phyloP scores from a whole-genome alignment of 2,329 filamentous ascomycete genomes.

The Neophaeococcomyces mojaviensis region DNA sequence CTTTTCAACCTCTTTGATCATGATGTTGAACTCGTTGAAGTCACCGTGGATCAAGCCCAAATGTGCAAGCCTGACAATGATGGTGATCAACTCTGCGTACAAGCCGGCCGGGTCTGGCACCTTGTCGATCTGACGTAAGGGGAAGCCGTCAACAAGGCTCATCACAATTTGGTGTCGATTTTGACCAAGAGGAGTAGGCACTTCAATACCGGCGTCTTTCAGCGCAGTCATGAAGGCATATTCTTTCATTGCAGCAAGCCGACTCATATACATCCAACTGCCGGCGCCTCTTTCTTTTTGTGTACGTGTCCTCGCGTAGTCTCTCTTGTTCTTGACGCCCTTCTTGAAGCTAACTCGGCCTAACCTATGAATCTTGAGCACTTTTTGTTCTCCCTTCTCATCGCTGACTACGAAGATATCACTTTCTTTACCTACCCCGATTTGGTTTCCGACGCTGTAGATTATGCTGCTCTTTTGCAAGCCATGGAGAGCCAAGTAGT shows the following conservation, averaged over 20 bases:
- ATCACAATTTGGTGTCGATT: constrained; percentile 95
- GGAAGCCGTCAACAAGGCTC: constrained; percentile 86
- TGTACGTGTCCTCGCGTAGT: constrained; percentile 70
- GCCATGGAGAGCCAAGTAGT: constrained; percentile 92
- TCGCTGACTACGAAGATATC: constrained; percentile 93
- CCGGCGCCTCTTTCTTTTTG: constrained; percentile 47
- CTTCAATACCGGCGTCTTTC: constrained; percentile 73
- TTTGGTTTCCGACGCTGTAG: constrained; percentile 88
- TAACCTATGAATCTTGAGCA: constrained; percentile 92
- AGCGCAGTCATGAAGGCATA: constrained; percentile 90
- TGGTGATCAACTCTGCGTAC: constrained; percentile 81
- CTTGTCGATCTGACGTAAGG: constrained; percentile 76
- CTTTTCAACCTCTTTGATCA: constrained; percentile 63
- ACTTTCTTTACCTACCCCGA: constrained; percentile 95
- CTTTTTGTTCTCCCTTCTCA: constrained; percentile 64
- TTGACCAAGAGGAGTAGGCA: constrained; percentile 80
- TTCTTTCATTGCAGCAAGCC: constrained; percentile 87
- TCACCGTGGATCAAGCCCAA: constrained; percentile 93
- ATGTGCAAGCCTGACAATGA: constrained; percentile 75
- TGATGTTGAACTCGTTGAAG: constrained; percentile 98
- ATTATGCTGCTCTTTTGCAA: constrained; percentile 72
- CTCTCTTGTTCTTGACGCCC: constrained; percentile 80
- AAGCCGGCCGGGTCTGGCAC: constrained; percentile 78
- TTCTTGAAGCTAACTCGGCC: constrained; percentile 95
- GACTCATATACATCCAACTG: constrained; percentile 97